Evolutionary conservation across 805 yeast genomes (phyloP).

Genomic region (Grigorovia jiainica): DNA sequence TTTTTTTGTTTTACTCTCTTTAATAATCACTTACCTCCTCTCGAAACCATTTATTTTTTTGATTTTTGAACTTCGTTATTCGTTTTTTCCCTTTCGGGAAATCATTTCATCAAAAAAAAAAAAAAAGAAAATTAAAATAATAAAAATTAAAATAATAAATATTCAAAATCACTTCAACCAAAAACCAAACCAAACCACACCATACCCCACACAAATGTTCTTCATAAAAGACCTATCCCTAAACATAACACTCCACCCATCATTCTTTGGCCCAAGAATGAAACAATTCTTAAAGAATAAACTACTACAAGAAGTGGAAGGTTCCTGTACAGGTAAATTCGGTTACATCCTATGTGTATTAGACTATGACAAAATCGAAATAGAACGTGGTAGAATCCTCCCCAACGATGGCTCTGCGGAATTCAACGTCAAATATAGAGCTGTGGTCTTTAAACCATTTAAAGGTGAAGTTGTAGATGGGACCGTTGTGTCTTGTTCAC

Average conservation of each 20-base stretch:
- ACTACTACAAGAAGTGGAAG: slow-evolving; percentile 90
- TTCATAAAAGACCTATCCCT: slow-evolving; percentile 77
- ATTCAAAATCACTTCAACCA: too few species aligned
- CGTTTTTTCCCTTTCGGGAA: too few species aligned
- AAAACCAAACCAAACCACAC: neutral
- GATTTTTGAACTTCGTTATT: too few species aligned
- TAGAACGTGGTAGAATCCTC: slow-evolving; percentile 85
- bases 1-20: neutral
- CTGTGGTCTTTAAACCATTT: slow-evolving; percentile 97
- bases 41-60: neutral
- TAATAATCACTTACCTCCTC: too few species aligned
- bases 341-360: slow-evolving; percentile 95
- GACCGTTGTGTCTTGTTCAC: slow-evolving; percentile 85
- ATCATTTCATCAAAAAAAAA: too few species aligned
- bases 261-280: slow-evolving; percentile 97
- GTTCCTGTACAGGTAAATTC: slow-evolving; percentile 97
- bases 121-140: too few species aligned
- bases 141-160: too few species aligned
- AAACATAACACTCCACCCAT: slow-evolving; percentile 89
- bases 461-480: slow-evolving; percentile 99
- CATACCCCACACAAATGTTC: slow-evolving; percentile 29
- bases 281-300: slow-evolving; percentile 84
- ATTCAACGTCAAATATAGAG: slow-evolving; percentile 90
- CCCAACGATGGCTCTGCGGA: slow-evolving; percentile 93
- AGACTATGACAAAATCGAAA: slow-evolving; percentile 89